Evolutionary conservation across 2,329 filamentous ascomycete species (phyloP), one percentile per base, ranked within the genome.

Genomic region (Cercospora nicotianae): DNA sequence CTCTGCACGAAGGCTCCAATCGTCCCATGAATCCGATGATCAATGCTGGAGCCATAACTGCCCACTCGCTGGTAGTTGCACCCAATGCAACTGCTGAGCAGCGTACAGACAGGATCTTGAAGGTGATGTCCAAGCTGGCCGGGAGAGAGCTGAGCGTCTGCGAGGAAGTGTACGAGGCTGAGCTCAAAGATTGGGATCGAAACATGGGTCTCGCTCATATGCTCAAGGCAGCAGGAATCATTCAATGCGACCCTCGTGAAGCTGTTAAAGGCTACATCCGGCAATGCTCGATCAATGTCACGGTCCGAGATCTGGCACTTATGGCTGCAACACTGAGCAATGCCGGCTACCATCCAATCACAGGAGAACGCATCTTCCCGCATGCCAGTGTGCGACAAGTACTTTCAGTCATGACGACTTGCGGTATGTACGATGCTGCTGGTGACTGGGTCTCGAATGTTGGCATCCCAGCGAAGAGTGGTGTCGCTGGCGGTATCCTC

Each of bases 351-450:
- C 77, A 81, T 28, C 80, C 80, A 1, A 63, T 75, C 5, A 78
- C 76, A 0, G 74, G 74, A 1, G 78, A 80, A 13, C 57, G 30
- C 9, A 77, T 81, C 12, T 81, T 81, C 10, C 77, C 79, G 0
- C 77, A 79, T 3, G 68, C 70, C 2, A 80, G 77, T 60, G 79
- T 81, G 0, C 77, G 80, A 7, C 80, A 81, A 55, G 79, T 81
- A 0, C 73, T 81, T 2, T 81, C 80, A 8, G 77, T 81, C 64
- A 81, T 81, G 79, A 81, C 80, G 0, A 81, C 80, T 0, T 81
- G 80, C 53, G 79, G 80, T 31, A 81, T 81, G 79, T 81, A 81
- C 70, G 75, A 80, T 69, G 77, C 78, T n/a, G 79, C 79, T 0
- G 79, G 79, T 4, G 77, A 80, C 60, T 81, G 79, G 79, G 77